These are phyloP conservation scores for Tuber brumale DNA, from an alignment of 495 filamentous ascomycete species.

Conservation along the genomic window DNA sequence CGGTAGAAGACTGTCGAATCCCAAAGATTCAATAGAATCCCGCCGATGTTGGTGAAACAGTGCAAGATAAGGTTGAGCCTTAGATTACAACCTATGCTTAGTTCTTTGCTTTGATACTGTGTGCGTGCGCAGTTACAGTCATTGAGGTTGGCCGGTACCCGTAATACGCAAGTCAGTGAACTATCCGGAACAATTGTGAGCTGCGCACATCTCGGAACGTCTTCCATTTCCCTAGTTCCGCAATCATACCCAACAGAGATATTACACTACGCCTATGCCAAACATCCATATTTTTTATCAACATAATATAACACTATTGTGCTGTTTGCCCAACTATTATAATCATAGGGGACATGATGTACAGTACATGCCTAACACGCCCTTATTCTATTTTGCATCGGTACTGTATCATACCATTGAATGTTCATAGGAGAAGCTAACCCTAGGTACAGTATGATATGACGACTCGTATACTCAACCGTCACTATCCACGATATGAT, in stretches of 20 bases:
- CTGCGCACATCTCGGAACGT: neutral
- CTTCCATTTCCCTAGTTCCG: neutral
- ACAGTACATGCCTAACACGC: too few species aligned
- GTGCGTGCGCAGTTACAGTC: neutral
- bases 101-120: too few species aligned
- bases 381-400: too few species aligned
- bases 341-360: too few species aligned
- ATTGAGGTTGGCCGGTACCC: neutral
- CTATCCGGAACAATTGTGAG: neutral
- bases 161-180: neutral
- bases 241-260: too few species aligned
- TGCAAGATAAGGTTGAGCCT: neutral
- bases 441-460: neutral
- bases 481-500: too few species aligned
- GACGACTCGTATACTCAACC: too few species aligned
- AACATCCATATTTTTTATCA: too few species aligned
- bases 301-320: too few species aligned
- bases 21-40: conserved; percentile 10
- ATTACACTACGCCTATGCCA: too few species aligned
- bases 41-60: neutral
- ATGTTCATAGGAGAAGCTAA: neutral
- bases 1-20: conserved; percentile 28
- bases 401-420: too few species aligned
- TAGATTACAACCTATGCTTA: neutral
- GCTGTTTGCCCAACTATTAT: too few species aligned